Conservation (phyloP, 2,329 filamentous ascomycete genomes). For the Neofusicoccum ribis region DNA sequence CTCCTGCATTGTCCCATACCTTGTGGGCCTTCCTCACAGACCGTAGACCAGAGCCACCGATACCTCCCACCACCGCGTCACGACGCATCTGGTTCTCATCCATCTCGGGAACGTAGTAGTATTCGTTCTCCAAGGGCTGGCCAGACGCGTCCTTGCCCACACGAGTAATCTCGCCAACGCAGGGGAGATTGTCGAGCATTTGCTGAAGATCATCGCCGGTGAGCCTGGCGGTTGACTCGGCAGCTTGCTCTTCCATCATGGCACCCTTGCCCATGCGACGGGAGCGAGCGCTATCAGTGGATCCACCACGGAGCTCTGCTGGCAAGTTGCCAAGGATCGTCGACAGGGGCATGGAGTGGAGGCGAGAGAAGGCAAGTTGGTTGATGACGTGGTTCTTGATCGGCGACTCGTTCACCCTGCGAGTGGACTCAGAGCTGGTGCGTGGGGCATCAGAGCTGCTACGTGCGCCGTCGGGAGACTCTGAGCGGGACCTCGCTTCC, state of each 20-base stretch:
- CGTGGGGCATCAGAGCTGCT: conserved; percentile 10
- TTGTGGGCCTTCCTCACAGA: conserved; percentile 95
- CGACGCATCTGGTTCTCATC: conserved; percentile 78
- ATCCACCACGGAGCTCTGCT: conserved; percentile 38
- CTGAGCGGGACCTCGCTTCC: conserved; percentile 25
- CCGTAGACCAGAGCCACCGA: conserved; percentile 85
- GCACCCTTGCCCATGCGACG: conserved; percentile 25
- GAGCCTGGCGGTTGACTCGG: conserved; percentile 30
- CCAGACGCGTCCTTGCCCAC: conserved; percentile 96
- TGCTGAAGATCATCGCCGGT: conserved; percentile 58
- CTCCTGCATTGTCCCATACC: conserved; percentile 58
- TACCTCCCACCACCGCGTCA: conserved; percentile 78
- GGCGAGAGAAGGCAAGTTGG: conserved; percentile 89
- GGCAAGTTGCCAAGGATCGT: conserved; percentile 88
- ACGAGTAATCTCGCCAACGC: conserved; percentile 83
- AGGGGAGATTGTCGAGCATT: conserved; percentile 72
- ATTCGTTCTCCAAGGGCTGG: conserved; percentile 90
- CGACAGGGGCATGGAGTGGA: conserved; percentile 88
- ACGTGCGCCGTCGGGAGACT: conserved; percentile 31
- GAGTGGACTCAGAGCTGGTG: conserved; percentile 26
- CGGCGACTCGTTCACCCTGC: conserved; percentile 42
- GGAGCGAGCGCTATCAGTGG: not conserved
- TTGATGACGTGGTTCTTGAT: conserved; percentile 88
- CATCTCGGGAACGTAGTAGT: conserved; percentile 89
- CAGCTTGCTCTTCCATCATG: conserved; percentile 50